Evolutionary conservation across 192 early-diverging fungal genomes (phyloP), one percentile per base, ranked within the genome.

Genomic region (Bifiguratus adelaidae): DNA sequence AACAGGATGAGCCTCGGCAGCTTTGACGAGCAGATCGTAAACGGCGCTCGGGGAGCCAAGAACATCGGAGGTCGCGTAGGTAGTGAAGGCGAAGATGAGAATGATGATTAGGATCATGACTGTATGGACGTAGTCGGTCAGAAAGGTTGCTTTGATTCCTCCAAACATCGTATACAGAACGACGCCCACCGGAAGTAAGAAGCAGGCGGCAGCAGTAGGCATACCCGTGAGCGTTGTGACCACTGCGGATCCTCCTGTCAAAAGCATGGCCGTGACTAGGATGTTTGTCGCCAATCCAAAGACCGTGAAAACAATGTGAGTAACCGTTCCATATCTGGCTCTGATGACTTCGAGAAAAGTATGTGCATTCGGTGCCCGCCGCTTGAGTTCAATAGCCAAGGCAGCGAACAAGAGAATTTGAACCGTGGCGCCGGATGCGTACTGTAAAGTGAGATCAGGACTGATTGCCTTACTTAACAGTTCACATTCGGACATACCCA

Each of bases 371-470:
- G 81, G 83, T 32, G 81, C 83, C 41, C 72, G 68, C 46, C 79
- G 68, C 49, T 85, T 85, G 5, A 85, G 42, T 40, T 83, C 78
- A 41, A 85, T 84, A n/a, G 82, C 82, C 35, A 85, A 58, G 11
- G 86, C 73, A 15, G 82, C 78, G 33, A 85, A 85, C 22, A 85
- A 49, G 2, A 86, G 45, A 22, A 85, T 80, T 56, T 85, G 82
- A 3, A 86, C 64, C 24, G 65, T 62, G 13, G 83, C 83, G 6
- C 82, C 82, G 8, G 81, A 65, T 7, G 77, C 81, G 56, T 83
- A 82, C 79, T 80, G 75, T 41, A 79, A 71, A 12, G 75, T 67
- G 11, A 70, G 0, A 13, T 12, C 4, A 43, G 27, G 25, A 25
- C 25, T 24, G 15, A 0, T 27, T 7, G 7, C 22, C n/a, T 22